Percentiles rank a stretch among this genome's conserved stretches.
Conservation (phyloP, 768 basidiomycete species). For the Mrakia frigida region DNA sequence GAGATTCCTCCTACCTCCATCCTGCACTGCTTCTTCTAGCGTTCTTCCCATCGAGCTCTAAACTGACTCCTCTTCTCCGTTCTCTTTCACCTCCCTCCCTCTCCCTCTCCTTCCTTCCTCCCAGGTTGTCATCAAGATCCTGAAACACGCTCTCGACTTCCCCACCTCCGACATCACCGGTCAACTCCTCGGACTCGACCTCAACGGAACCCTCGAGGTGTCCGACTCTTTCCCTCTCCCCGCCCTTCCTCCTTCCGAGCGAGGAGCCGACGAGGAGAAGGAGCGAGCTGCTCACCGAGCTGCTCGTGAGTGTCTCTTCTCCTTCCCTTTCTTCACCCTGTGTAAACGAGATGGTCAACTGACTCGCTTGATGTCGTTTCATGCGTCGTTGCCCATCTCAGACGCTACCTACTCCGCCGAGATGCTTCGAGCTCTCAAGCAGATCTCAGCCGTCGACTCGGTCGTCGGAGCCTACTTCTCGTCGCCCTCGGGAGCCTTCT, state of each 20-base stretch:
- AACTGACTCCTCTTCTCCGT: conserved; percentile 11
- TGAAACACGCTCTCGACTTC: conserved; percentile 80
- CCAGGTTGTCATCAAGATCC: conserved; percentile 86
- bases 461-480: conserved; percentile 93
- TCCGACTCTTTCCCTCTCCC: conserved; percentile 45
- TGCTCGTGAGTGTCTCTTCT: conserved; percentile 21
- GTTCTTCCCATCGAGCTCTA: background rate
- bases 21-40: too few relatives aligned
- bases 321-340: background rate
- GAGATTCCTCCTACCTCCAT: too few relatives aligned
- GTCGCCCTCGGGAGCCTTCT: conserved; percentile 76
- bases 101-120: conserved; percentile 19
- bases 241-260: conserved; percentile 36
- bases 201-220: conserved; percentile 84
- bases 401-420: conserved; percentile 64
- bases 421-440: conserved; percentile 81
- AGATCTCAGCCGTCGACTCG: conserved; percentile 85
- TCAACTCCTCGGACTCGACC: conserved; percentile 80
- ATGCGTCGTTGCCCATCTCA: conserved; percentile 36
- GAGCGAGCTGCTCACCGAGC: conserved; percentile 19
- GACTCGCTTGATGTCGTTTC: too few relatives aligned
- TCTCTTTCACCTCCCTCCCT: conserved; percentile 14
- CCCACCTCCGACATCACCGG: conserved; percentile 57
- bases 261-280: conserved; percentile 38
- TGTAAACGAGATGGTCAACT: too few relatives aligned